Conservation (phyloP, 306 rosid species). For the Acmispon strigosus region DNA sequence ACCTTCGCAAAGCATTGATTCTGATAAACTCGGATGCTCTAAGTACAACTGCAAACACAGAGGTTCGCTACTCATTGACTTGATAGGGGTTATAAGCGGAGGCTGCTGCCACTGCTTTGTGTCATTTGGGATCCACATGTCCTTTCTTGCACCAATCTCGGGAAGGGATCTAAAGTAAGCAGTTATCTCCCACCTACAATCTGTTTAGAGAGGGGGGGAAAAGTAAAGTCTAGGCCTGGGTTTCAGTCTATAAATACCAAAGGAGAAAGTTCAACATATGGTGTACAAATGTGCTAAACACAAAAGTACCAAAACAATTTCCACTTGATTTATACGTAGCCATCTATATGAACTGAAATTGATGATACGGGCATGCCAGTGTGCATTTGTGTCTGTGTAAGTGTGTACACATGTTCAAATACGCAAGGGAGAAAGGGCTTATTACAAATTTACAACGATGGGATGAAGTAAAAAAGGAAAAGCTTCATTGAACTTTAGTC, state of each 20-base stretch:
- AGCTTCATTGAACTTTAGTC: too few relatives aligned
- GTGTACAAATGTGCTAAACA: not conserved
- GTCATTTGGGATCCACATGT: conserved; percentile 69
- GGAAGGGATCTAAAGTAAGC: conserved; percentile 69
- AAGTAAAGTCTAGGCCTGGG: not conserved
- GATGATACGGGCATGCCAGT: conserved; percentile 1
- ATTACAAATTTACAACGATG: not conserved
- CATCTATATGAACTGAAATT: not conserved
- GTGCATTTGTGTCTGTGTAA: not conserved
- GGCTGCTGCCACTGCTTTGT: conserved; percentile 86
- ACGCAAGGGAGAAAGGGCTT: not conserved
- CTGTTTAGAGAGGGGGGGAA: conserved; percentile 19
- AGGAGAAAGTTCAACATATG: conserved; percentile 11
- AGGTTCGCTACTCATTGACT: conserved; percentile 64
- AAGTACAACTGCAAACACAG: conserved; percentile 69
- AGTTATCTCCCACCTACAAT: conserved; percentile 78
- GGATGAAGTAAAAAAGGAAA: too few relatives aligned
- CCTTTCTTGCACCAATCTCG: conserved; percentile 40
- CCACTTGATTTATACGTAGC: conserved; percentile 17
- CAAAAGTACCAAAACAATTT: not conserved
- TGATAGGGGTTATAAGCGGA: conserved; percentile 62
- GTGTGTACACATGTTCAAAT: not conserved
- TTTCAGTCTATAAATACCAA: not conserved
- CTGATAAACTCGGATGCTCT: conserved; percentile 70
- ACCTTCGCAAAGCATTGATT: conserved; percentile 38